phyloP scores from a whole-genome alignment of 1,139 yeast genomes.

The Lodderomyces parapsilosis region DNA sequence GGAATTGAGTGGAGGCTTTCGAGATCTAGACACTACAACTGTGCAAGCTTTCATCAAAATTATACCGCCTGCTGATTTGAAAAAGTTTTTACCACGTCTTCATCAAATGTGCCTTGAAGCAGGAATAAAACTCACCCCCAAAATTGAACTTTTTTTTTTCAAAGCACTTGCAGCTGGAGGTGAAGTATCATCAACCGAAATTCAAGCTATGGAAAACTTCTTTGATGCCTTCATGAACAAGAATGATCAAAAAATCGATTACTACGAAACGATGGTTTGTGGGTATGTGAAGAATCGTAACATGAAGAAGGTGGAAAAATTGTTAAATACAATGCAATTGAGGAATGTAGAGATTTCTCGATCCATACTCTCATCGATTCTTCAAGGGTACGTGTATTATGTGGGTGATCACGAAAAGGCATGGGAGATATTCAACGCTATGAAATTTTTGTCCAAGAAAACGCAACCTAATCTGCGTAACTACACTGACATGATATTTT shows the following conservation, averaged over 20 bases:
- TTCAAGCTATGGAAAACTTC: slow-evolving; percentile 26
- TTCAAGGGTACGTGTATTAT: slow-evolving; percentile 64
- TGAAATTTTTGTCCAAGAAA: slow-evolving; percentile 70
- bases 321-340: slow-evolving; percentile 49
- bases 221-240: slow-evolving; percentile 16
- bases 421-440: slow-evolving; percentile 71
- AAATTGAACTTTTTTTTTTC: slow-evolving; percentile 47
- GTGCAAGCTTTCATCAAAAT: slow-evolving; percentile 39
- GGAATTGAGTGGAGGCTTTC: slow-evolving; percentile 39
- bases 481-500: slow-evolving; percentile 68
- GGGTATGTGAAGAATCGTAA: slow-evolving; percentile 39
- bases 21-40: slow-evolving; percentile 34
- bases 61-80: slow-evolving; percentile 42
- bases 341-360: slow-evolving; percentile 53
- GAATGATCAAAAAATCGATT: slow-evolving; percentile 11
- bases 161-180: slow-evolving; percentile 33
- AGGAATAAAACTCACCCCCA: slow-evolving; percentile 27
- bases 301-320: slow-evolving; percentile 31
- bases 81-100: slow-evolving; percentile 31
- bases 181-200: slow-evolving; percentile 21
- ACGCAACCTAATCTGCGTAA: slow-evolving; percentile 67
- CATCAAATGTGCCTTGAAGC: slow-evolving; percentile 36
- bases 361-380: slow-evolving; percentile 59
- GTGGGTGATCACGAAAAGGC: slow-evolving; percentile 60
- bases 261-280: slow-evolving; percentile 34